These are phyloP conservation scores for Xylaria sp. DNA, from an alignment of 2,329 filamentous ascomycete genomes.

Conservation along the genomic window DNA sequence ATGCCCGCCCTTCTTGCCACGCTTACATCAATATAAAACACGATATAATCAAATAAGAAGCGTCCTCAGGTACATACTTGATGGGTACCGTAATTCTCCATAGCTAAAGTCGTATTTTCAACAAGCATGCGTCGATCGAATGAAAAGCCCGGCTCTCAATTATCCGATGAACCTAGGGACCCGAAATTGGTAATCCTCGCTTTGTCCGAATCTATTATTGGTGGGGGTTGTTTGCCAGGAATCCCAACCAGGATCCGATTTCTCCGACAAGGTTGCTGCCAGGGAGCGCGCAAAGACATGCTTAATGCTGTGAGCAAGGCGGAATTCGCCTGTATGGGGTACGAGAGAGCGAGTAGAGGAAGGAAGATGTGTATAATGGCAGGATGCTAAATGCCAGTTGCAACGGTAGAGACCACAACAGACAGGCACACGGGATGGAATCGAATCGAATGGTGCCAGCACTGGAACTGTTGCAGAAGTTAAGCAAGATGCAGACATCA, in stretches of 20 bases:
- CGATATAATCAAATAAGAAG: neutral
- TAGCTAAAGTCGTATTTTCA: slow-evolving; percentile 8
- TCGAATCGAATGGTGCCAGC: slow-evolving; percentile 5
- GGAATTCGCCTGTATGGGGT: slow-evolving; percentile 11
- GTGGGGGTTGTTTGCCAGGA: slow-evolving; percentile 26
- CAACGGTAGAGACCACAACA: neutral
- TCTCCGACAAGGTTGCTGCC: slow-evolving; percentile 35
- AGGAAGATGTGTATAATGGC: neutral
- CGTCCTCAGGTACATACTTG: neutral
- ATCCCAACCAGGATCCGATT: slow-evolving; percentile 21
- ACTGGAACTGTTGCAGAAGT: slow-evolving; percentile 13
- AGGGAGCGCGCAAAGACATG: slow-evolving; percentile 15
- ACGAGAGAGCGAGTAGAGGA: neutral
- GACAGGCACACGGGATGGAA: neutral
- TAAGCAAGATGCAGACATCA: slow-evolving; percentile 9
- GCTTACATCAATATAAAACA: neutral
- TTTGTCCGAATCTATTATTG: slow-evolving; percentile 32
- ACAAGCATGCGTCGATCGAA: slow-evolving; percentile 10
- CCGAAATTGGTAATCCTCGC: slow-evolving; percentile 23
- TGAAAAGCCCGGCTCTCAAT: slow-evolving; percentile 6
- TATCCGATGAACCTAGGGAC: slow-evolving; percentile 21
- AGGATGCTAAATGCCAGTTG: slow-evolving; percentile 2
- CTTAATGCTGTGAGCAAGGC: slow-evolving; percentile 19
- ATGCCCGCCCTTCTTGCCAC: neutral
- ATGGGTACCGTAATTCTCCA: neutral